phyloP scores from a whole-genome alignment of 306 rosid species.

The Inga laurina region DNA sequence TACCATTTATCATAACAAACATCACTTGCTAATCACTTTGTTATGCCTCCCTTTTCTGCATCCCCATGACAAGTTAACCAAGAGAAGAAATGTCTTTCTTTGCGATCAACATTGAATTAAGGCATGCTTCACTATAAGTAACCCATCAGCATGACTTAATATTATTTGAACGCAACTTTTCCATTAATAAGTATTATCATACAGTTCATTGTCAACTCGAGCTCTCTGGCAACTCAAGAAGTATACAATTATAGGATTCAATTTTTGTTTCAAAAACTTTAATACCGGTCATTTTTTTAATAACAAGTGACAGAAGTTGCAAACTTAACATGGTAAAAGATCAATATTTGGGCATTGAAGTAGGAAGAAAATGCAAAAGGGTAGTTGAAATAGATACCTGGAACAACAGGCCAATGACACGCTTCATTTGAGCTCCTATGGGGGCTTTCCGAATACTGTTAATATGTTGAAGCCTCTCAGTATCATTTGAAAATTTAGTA shows the following conservation, averaged over 20 bases:
- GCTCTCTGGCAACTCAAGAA: not conserved
- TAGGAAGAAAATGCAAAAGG: conserved; percentile 9
- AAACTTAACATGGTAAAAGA: not conserved
- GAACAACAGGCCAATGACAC: conserved; percentile 72
- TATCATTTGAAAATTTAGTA: conserved; percentile 84
- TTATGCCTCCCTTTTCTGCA: not conserved
- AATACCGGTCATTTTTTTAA: not conserved
- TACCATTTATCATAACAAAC: not conserved
- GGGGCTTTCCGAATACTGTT: conserved; percentile 76
- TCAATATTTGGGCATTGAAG: not conserved
- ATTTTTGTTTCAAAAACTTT: not conserved
- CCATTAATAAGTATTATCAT: not conserved
- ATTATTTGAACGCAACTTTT: not conserved
- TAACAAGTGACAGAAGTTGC: not conserved
- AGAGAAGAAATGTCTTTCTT: not conserved
- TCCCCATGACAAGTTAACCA: not conserved
- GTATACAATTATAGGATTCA: not conserved
- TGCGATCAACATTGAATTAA: not conserved
- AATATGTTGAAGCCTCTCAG: conserved; percentile 91
- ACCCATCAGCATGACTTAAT: not conserved
- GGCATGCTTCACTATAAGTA: not conserved
- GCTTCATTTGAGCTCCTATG: conserved; percentile 92
- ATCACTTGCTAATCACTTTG: not conserved
- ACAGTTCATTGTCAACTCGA: not conserved
- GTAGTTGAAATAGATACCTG: conserved; percentile 55